Conservation (phyloP, 139 green algal species). For the Chlamydomonas schloesseri region DNA sequence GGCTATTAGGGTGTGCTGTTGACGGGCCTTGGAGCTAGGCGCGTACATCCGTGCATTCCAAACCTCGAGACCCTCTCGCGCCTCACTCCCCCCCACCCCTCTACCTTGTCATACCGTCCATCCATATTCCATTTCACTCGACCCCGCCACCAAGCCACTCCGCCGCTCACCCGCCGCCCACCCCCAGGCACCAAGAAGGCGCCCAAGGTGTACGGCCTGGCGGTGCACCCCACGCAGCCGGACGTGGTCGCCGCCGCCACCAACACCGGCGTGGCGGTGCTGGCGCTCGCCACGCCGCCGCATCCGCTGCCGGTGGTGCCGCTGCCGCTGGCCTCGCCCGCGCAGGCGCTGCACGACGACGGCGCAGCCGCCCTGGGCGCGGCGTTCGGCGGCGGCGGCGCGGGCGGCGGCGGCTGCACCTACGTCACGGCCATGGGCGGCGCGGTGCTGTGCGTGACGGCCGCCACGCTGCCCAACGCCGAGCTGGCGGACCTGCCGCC, state of each 20-base stretch:
- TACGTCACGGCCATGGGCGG: conserved; percentile 45
- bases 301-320: conserved; percentile 44
- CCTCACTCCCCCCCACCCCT: too few species aligned
- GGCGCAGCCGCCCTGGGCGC: conserved; percentile 3
- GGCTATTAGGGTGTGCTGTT: too few species aligned
- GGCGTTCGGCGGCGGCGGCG: conserved; percentile 15
- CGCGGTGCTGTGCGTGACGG: conserved; percentile 32
- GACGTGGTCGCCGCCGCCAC: conserved; percentile 49
- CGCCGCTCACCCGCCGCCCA: too few species aligned
- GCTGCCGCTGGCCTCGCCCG: conserved; percentile 49
- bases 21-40: too few species aligned
- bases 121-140: too few species aligned
- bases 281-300: conserved; percentile 43
- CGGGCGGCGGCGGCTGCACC: conserved; percentile 29
- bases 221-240: conserved; percentile 59
- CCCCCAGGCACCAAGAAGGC: conserved; percentile 55
- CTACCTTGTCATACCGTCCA: too few species aligned
- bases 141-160: neutral
- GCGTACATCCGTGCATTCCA: too few species aligned
- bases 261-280: conserved; percentile 60
- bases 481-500: neutral
- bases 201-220: conserved; percentile 67
- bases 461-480: conserved; percentile 4
- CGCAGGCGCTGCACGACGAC: conserved; percentile 23
- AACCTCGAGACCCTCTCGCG: too few species aligned